Conservation (phyloP, 2,329 filamentous ascomycete genomes). For the Pleoardoris graminearum region DNA sequence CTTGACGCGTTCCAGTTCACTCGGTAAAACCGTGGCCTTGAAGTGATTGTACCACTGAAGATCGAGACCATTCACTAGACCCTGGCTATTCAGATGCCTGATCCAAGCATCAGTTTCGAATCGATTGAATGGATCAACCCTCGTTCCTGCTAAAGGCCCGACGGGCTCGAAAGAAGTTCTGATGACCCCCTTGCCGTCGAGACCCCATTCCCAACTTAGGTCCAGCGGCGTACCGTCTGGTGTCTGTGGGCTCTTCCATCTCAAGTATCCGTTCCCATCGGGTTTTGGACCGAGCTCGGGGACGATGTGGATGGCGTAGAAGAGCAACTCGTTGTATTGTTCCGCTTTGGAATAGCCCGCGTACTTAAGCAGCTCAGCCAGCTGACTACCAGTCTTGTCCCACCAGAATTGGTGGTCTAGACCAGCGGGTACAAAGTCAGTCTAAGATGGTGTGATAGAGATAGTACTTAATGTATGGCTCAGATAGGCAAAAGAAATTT, state of each 20-base stretch:
- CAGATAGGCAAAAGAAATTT: too few relatives aligned
- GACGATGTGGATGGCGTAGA: conserved; percentile 14
- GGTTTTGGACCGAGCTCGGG: conserved; percentile 13
- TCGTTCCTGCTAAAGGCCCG: conserved; percentile 13
- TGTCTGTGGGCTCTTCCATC: conserved; percentile 17
- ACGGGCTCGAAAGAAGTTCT: conserved; percentile 18
- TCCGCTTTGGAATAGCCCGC: conserved; percentile 11
- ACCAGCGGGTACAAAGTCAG: too few relatives aligned
- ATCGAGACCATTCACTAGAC: conserved; percentile 14
- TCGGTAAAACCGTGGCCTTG: conserved; percentile 8
- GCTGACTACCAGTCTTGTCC: conserved; percentile 11
- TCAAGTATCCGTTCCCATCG: conserved; percentile 5
- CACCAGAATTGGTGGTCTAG: conserved; percentile 18
- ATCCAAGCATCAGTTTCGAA: conserved; percentile 15
- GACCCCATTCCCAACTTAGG: conserved; percentile 19
- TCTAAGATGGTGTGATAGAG: too few relatives aligned
- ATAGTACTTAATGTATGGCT: too few relatives aligned
- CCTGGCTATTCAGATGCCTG: conserved; percentile 11
- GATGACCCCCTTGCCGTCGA: conserved; percentile 17
- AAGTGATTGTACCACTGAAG: conserved; percentile 18
- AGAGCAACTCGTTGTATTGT: conserved; percentile 16
- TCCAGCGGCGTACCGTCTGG: conserved; percentile 19
- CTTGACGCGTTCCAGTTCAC: conserved; percentile 11
- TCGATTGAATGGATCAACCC: conserved; percentile 13
- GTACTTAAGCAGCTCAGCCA: conserved; percentile 10